Base-by-base conservation (phyloP, 768 basidiomycete species). In the Chlorophyllum brunneum region DNA sequence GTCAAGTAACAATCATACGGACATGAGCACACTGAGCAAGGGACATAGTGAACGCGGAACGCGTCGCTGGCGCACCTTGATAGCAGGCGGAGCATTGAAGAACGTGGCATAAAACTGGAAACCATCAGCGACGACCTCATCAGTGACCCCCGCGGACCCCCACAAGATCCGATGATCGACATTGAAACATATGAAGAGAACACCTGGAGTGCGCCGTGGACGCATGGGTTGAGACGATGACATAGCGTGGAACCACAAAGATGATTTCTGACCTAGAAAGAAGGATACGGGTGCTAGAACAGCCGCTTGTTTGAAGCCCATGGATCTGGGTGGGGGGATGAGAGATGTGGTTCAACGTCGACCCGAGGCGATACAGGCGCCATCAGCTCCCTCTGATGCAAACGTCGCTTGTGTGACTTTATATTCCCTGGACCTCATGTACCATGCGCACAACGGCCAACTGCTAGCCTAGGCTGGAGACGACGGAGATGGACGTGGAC, bases 81-180 rank as follows among this genome's bases (percentile, higher is more conserved):
- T 92, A 36, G 92, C 95, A 23, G 86, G 87, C 2, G 95, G 95
- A 1, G 95, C 84, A 65, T 92, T 90, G 70, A 81, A 95, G 72
- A 97, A 98, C 22, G 91, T 94, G 44, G 81, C 81, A 65, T 98
- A 98, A 70, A 94, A 95, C 61, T 86, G 82, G 66, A 90, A 86
- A 3, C 87, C 93, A 63, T 95, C 91, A 37, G 77, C 72, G 38
- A 88, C 63, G 27, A 80, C 73, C 45, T 83, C 79, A 1, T 87
- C 79, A 2, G 82, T 85, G 37, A 89, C 60, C 16, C 76, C 72
- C 29, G 51, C 43, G 37, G 51, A 45, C 23, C 76, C 72, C 72
- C 88, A 95, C 41, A 98, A 73, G 47, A 97, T 72, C 31, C 86
- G 82, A 67, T 93, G 85, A 75, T 98, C 95, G 46, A 95, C 80